These are phyloP conservation scores for Colletotrichum sp. DNA, from an alignment of 2,329 filamentous ascomycete species.

Conservation along the genomic window DNA sequence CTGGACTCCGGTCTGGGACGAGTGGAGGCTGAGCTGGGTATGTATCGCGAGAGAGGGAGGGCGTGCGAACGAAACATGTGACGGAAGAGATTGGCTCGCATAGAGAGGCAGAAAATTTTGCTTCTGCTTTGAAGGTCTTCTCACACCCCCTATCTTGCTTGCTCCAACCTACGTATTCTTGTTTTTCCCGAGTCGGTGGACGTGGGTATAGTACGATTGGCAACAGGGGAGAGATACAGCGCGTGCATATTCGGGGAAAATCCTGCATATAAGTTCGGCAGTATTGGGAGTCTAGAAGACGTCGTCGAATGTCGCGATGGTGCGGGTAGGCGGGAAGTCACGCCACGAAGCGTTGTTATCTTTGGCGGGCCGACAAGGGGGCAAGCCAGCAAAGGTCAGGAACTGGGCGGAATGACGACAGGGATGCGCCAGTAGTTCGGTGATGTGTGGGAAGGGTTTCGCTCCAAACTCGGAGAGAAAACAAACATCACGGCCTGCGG, in stretches of 20 bases:
- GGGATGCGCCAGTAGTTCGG: background rate
- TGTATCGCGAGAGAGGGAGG: background rate
- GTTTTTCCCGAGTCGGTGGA: background rate
- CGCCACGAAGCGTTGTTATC: slow-evolving; percentile 5
- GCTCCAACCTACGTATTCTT: background rate
- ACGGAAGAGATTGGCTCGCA: background rate
- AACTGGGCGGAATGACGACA: background rate
- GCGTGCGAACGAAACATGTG: background rate
- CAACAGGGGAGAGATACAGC: background rate
- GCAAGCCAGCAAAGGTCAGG: background rate
- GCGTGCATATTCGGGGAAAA: background rate
- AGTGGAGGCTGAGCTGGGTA: background rate
- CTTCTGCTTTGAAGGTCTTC: background rate
- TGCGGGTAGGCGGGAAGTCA: background rate
- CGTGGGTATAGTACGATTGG: background rate
- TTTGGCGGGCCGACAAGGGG: background rate
- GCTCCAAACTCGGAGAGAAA: slow-evolving; percentile 15
- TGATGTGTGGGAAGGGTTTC: background rate
- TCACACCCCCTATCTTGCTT: background rate
- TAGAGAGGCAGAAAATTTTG: background rate
- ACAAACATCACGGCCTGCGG: background rate
- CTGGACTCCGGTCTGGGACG: background rate
- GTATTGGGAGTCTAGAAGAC: background rate
- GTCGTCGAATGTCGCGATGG: background rate
- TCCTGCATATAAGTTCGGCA: background rate